Conservation (phyloP, 2,329 filamentous ascomycete genomes). For the Colletotrichum higginsianum region DNA sequence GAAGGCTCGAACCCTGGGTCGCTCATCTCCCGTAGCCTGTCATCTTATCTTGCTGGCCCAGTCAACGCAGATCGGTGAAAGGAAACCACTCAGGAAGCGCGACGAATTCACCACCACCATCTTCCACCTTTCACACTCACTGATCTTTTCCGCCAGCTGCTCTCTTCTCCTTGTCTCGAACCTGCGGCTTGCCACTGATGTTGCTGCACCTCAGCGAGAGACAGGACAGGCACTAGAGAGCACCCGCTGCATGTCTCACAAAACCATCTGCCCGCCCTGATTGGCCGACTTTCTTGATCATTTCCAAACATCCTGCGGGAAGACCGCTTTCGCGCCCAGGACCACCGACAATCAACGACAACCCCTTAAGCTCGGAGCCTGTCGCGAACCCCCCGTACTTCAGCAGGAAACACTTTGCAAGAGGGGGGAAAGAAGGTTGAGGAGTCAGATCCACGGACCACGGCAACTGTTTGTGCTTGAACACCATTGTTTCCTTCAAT, state of each 20-base stretch:
- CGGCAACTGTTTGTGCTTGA: conserved; percentile 15
- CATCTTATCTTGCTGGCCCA: conserved; percentile 34
- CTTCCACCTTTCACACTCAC: conserved; percentile 9
- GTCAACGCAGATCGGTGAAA: conserved; percentile 34
- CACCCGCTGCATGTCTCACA: conserved; percentile 37
- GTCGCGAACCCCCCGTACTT: conserved; percentile 22
- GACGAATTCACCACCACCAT: conserved; percentile 8
- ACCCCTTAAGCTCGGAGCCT: conserved; percentile 38
- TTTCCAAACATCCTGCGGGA: conserved; percentile 31
- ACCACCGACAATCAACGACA: conserved; percentile 27
- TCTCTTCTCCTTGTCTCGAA: conserved; percentile 1
- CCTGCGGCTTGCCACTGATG: conserved; percentile 7
- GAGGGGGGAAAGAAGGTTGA: conserved; percentile 36
- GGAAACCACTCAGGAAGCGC: conserved; percentile 13
- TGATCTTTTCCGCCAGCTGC: conserved; percentile 1
- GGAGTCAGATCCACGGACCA: conserved; percentile 4
- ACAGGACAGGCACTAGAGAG: conserved; percentile 27
- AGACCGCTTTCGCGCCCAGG: conserved; percentile 11
- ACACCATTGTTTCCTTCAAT: conserved; percentile 9
- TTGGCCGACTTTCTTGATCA: conserved; percentile 27
- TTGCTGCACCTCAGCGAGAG: conserved; percentile 40
- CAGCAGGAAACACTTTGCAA: conserved; percentile 9
- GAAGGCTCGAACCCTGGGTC: conserved; percentile 21
- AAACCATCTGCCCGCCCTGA: conserved; percentile 14
- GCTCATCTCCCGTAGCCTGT: conserved; percentile 40